Base-by-base conservation (phyloP, 345 rosid genomes). In the Aquilaria sinensis region DNA sequence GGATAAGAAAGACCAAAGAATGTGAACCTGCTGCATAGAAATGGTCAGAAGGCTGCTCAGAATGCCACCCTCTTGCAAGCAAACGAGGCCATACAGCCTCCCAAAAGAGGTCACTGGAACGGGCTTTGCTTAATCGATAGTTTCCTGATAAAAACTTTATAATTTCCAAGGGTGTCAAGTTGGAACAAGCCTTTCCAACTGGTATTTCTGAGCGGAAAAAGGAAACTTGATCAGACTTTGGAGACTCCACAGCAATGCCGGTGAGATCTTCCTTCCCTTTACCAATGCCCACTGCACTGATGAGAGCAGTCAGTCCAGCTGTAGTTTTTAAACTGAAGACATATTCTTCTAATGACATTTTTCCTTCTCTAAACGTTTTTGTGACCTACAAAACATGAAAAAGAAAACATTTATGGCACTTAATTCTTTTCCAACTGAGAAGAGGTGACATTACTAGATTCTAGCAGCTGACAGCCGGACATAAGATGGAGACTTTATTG, bases 61-160 rank as follows among this genome's bases (percentile, higher is more conserved):
- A 82, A 64, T 77, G 81, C 83, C 86, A 82, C 16, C 83, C 83
- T 74, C 78, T 70, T 14, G 86, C 86, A 67, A 76, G 69, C 58
- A 82, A 78, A 14, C 83, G 78, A 54, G 86, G 83, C 81, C 86
- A 82, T 66, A 82, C 81, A 68, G 86, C 86, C 63, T 79, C 86
- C 83, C 86, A 82, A 73, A 82, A 82, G 48, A 79, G 72, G 58
- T 82, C 83, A 53, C 61, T 82, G 10, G 81, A 78, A 46, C 81
- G 69, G 31, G 83, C 76, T 74, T 82, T 82, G 68, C 86, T 82
- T 60, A 82, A 64, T 45, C 86, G 66, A 61, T 67, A 74, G 60
- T 69, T 80, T 66, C 86, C 83, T 5, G 76, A 76, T 34, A 82
- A 68, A 70, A 74, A 79, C 76, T 67, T 72, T 62, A 74, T 70